These are phyloP conservation scores for Tetrahymena elliotti DNA, from an alignment of 73 alveolate genomes.

Conservation along the genomic window DNA sequence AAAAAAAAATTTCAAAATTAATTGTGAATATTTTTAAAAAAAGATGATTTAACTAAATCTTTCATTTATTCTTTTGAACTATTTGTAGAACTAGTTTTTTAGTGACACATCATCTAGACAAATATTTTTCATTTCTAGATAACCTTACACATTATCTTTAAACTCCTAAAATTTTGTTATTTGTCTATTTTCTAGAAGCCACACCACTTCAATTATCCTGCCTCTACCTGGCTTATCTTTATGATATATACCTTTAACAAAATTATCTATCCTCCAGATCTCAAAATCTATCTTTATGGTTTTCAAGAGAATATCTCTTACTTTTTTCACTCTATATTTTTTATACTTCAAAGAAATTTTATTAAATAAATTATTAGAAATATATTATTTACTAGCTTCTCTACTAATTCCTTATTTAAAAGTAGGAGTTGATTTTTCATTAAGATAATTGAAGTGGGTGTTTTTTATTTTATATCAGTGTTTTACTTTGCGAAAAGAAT, in stretches of 20 bases:
- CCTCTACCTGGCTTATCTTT: background rate
- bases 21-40: no score
- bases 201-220: background rate
- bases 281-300: background rate
- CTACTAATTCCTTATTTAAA: no score
- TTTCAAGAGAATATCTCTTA: no score
- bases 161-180: no score
- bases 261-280: background rate
- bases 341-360: background rate
- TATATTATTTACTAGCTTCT: background rate
- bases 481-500: background rate
- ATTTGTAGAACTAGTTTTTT: no score
- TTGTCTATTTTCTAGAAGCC: background rate
- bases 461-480: background rate
- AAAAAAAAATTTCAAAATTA: no score
- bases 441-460: background rate
- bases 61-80: no score
- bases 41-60: no score
- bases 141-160: background rate
- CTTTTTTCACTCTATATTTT: no score
- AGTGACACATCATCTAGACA: background rate
- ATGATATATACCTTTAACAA: background rate
- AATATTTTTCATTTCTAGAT: no score
- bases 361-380: no score
- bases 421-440: background rate